phyloP scores from a whole-genome alignment of 805 yeast genomes.

The Candida parachauliodes region DNA sequence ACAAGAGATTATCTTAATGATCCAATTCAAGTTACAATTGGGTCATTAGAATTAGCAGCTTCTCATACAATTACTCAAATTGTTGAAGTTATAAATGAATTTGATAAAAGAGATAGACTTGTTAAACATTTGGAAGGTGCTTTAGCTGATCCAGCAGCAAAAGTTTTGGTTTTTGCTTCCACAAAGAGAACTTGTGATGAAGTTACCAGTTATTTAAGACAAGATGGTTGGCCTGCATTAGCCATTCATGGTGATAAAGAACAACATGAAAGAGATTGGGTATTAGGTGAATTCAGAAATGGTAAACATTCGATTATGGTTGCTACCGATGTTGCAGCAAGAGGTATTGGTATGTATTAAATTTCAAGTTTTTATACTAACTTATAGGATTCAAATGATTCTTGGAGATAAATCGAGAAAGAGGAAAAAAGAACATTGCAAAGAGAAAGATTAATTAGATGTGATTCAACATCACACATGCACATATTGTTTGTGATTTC shows the following conservation, averaged over 20 bases:
- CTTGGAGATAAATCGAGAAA: not conserved
- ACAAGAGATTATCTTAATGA: conserved; percentile 89
- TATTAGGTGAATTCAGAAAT: conserved; percentile 81
- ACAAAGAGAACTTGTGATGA: conserved; percentile 98
- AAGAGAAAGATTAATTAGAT: conserved; percentile 1
- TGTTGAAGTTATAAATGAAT: conserved; percentile 87
- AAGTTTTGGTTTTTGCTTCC: conserved; percentile 87
- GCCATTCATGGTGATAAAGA: conserved; percentile 99
- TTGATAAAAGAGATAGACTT: conserved; percentile 91
- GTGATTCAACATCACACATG: conserved; percentile 4
- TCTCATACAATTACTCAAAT: conserved; percentile 93
- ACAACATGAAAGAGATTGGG: conserved; percentile 99
- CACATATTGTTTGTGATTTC: conserved; percentile 7
- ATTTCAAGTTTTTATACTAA: conserved; percentile 1
- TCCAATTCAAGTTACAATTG: conserved; percentile 94
- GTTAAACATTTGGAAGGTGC: conserved; percentile 80
- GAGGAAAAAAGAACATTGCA: conserved; percentile 1
- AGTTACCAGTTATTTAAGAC: conserved; percentile 83
- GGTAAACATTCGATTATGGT: conserved; percentile 97
- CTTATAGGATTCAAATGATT: conserved; percentile 2
- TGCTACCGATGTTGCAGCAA: conserved; percentile 99
- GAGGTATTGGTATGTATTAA: conserved; percentile 94
- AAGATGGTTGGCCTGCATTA: conserved; percentile 98
- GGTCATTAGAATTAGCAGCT: conserved; percentile 93
- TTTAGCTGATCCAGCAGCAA: conserved; percentile 64